phyloP scores from a whole-genome alignment of 2,329 filamentous ascomycete genomes.

The Decorospora gaudefroyi region DNA sequence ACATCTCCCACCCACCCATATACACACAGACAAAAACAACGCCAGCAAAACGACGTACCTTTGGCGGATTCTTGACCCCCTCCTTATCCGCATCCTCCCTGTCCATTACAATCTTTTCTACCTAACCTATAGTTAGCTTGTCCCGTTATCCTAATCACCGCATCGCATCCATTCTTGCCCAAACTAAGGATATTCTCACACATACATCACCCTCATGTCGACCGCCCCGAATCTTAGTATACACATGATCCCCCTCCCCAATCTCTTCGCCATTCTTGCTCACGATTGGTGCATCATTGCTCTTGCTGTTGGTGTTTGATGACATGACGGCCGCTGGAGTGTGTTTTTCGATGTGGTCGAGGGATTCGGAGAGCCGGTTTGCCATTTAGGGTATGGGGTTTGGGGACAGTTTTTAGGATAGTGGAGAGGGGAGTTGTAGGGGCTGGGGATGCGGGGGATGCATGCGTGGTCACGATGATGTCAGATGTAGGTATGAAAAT shows the following conservation, averaged over 20 bases:
- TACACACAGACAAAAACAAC: too few relatives aligned
- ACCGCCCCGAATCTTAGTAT: conserved; percentile 49
- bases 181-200: background rate
- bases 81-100: conserved; percentile 45
- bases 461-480: conserved; percentile 7
- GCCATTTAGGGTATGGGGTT: conserved; percentile 7
- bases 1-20: background rate
- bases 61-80: conserved; percentile 51
- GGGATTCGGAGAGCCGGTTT: conserved; percentile 7
- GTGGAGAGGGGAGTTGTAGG: too few relatives aligned
- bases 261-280: conserved; percentile 50
- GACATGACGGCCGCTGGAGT: conserved; percentile 1
- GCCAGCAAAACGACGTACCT: conserved; percentile 31
- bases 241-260: conserved; percentile 49
- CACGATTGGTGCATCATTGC: too few relatives aligned
- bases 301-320: background rate
- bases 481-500: too few relatives aligned
- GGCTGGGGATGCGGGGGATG: too few relatives aligned
- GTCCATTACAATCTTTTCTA: conserved; percentile 47
- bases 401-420: too few relatives aligned
- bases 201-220: conserved; percentile 47
- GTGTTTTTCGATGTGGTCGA: conserved; percentile 8
- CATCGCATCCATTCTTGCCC: background rate
- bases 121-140: conserved; percentile 22
- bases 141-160: background rate